phyloP scores from a whole-genome alignment of 2,329 filamentous ascomycete species.

The Arthroderma sp. region DNA sequence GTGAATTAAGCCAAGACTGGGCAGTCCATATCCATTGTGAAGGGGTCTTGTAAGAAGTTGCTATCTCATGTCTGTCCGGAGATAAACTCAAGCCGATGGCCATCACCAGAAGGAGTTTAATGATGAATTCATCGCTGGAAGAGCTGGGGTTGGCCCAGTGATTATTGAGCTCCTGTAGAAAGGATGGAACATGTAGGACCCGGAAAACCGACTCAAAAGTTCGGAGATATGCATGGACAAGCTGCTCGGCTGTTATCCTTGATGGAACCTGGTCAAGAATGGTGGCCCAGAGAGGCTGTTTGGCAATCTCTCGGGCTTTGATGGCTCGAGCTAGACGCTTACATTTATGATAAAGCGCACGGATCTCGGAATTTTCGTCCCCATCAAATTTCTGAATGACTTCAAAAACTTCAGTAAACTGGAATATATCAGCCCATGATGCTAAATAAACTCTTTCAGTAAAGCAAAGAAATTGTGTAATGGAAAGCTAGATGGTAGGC shows the following conservation, averaged over 20 bases:
- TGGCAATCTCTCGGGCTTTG: constrained; percentile 32
- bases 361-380: constrained; percentile 27
- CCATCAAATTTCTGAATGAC: constrained; percentile 17
- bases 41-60: constrained; percentile 29
- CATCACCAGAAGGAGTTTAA: constrained; percentile 28
- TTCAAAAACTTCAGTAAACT: constrained; percentile 5
- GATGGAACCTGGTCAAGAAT: constrained; percentile 35
- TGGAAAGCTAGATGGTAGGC: no score
- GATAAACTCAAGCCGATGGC: constrained; percentile 34
- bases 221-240: not conserved
- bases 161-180: constrained; percentile 44
- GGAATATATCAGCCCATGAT: not conserved
- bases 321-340: constrained; percentile 41
- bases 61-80: constrained; percentile 31
- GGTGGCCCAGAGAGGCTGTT: not conserved
- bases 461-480: no score
- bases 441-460: not conserved
- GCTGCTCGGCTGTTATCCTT: not conserved
- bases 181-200: constrained; percentile 47
- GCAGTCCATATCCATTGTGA: constrained; percentile 30
- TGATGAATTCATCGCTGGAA: constrained; percentile 38
- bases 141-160: constrained; percentile 39
- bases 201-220: constrained; percentile 34
- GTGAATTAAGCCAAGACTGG: constrained; percentile 25
- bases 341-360: constrained; percentile 33